phyloP scores from a whole-genome alignment of 2,329 filamentous ascomycete species.

The Cytospora paraplurivora region DNA sequence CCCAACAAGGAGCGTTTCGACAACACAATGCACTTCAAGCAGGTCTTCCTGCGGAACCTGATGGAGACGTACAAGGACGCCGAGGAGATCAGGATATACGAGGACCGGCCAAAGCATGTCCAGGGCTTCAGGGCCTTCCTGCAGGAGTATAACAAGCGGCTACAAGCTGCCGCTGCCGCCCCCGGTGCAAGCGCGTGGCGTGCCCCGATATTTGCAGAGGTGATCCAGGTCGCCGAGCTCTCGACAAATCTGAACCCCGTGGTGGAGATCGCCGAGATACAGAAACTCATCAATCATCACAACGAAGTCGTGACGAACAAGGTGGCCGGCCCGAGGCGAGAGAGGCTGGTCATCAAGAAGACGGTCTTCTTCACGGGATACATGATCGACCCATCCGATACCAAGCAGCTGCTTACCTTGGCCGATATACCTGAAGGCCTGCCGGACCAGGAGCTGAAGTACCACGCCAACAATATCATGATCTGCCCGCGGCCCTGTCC shows the following conservation, averaged over 20 bases:
- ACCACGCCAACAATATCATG: slow-evolving; percentile 86
- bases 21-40: slow-evolving; percentile 91
- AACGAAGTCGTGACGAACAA: slow-evolving; percentile 61
- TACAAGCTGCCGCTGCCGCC: slow-evolving; percentile 48
- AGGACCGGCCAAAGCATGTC: slow-evolving; percentile 68
- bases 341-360: slow-evolving; percentile 73
- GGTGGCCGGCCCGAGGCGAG: slow-evolving; percentile 38
- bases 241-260: slow-evolving; percentile 75
- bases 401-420: slow-evolving; percentile 71
- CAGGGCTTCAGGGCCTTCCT: slow-evolving; percentile 87
- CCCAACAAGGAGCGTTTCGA: slow-evolving; percentile 77
- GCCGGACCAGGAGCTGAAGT: slow-evolving; percentile 72
- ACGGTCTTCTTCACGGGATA: slow-evolving; percentile 93
- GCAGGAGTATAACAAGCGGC: slow-evolving; percentile 67
- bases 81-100: slow-evolving; percentile 78
- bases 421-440: slow-evolving; percentile 63
- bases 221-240: slow-evolving; percentile 82
- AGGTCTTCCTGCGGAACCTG: slow-evolving; percentile 76
- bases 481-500: slow-evolving; percentile 81
- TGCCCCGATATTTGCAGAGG: slow-evolving; percentile 72
- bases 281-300: slow-evolving; percentile 86
- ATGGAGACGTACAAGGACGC: slow-evolving; percentile 84
- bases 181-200: slow-evolving; percentile 54
- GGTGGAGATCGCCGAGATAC: slow-evolving; percentile 78
- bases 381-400: slow-evolving; percentile 73